Evolutionary conservation across 139 green algal genomes (phyloP).

Genomic region (Astrephomene gubernaculifera): DNA sequence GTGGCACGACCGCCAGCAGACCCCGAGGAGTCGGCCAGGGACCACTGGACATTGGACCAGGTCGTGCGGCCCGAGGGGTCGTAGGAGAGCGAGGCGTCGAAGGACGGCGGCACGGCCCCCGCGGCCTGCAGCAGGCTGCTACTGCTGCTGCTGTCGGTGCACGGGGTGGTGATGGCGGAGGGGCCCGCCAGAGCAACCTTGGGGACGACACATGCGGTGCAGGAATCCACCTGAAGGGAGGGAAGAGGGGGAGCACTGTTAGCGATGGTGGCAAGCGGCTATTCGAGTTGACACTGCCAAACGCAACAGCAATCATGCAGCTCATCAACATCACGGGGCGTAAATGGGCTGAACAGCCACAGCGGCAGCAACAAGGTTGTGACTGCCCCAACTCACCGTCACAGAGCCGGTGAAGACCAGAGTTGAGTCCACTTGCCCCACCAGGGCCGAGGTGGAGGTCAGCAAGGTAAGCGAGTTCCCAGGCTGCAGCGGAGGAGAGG

Average conservation of each 20-base stretch:
- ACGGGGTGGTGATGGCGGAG: background rate
- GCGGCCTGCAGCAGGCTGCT: background rate
- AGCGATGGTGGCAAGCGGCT: background rate
- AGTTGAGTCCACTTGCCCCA: background rate
- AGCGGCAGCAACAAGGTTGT: no score
- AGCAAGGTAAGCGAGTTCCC: background rate
- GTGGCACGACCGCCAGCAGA: background rate
- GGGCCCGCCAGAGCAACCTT: background rate
- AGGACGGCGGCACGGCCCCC: background rate
- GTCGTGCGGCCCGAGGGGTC: slow-evolving; percentile 5
- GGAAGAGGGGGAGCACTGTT: background rate
- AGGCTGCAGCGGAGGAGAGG: background rate
- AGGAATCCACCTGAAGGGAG: background rate
- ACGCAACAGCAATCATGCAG: background rate
- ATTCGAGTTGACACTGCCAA: background rate
- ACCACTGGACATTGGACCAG: slow-evolving; percentile 3
- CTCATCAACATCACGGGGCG: background rate
- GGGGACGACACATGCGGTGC: background rate
- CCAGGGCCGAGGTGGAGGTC: background rate
- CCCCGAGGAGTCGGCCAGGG: background rate
- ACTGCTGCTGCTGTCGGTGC: background rate
- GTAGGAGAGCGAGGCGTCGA: slow-evolving; percentile 11
- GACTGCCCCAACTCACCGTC: slow-evolving; percentile 10
- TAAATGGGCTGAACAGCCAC: no score
- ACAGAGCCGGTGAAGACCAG: background rate